phyloP scores from a whole-genome alignment of 2,329 filamentous ascomycete species.

The Hymenoscyphus fructigenus region DNA sequence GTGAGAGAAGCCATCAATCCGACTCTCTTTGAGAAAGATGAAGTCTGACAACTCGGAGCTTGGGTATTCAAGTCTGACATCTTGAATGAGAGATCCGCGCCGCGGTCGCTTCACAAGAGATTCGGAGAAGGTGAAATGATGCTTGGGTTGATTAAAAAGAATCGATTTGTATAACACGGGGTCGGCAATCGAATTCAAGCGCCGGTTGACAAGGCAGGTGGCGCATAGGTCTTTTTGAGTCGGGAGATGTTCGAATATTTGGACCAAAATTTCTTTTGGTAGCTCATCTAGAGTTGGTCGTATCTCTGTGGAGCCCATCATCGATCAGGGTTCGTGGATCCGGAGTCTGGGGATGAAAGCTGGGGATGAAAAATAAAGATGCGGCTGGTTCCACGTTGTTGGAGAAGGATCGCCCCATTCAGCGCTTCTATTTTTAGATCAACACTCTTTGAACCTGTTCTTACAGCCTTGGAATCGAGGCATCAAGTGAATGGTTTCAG shows the following conservation, averaged over 20 bases:
- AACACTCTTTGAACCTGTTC: not conserved
- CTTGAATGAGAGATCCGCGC: constrained; percentile 48
- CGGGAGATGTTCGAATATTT: constrained; percentile 42
- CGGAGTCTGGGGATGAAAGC: not conserved
- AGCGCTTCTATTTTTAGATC: not conserved
- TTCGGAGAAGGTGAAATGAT: constrained; percentile 49
- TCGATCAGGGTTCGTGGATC: not conserved
- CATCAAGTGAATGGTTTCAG: not conserved
- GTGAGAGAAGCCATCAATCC: constrained; percentile 46
- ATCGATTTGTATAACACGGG: constrained; percentile 48
- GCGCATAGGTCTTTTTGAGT: constrained; percentile 44
- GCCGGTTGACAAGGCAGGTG: constrained; percentile 45
- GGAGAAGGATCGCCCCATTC: not conserved
- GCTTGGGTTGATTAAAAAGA: constrained; percentile 46
- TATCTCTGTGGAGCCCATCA: constrained; percentile 6
- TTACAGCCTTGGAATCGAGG: not conserved
- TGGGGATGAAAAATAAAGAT: not conserved
- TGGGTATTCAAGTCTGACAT: constrained; percentile 47
- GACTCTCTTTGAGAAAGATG: constrained; percentile 40
- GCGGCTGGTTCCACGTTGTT: not conserved
- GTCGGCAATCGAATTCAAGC: constrained; percentile 46
- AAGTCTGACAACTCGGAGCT: constrained; percentile 44
- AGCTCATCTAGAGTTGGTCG: constrained; percentile 26
- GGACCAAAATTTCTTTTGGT: constrained; percentile 43
- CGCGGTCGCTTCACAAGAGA: constrained; percentile 47